Base-by-base conservation (phyloP, 2,329 filamentous ascomycete species). In the Ramularia endophylla region DNA sequence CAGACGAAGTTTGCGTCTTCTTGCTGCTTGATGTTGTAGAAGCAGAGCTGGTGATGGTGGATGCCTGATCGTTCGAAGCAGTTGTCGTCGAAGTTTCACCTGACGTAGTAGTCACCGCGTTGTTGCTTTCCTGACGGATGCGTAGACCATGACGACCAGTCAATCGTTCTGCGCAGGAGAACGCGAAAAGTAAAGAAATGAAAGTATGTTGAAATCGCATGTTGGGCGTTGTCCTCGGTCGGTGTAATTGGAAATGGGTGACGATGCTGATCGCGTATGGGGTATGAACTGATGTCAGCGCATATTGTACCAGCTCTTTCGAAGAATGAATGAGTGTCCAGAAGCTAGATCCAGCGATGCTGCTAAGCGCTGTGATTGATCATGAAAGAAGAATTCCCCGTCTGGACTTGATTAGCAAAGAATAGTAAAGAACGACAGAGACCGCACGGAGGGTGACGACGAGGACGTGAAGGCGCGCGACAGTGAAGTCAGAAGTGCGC, bases 161-260 rank as follows among this genome's bases (percentile, higher is more conserved):
- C 36, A 46, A 32, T 18, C 39, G 35, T 31, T 46, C 43, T 15
- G 43, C 43, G 39, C 39, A 42, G 9, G 43, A 36, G 2, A 43
- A 20, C 25, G 43, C 31, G 27, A 41, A 27, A 27, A 46, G 36
- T n/a, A 46, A 36, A 6, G 43, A 20, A 31, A 40, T 27, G 30
- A 46, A 36, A 31, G 43, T 35, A 40, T 42, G 34, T 11, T 46
- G 40, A 17, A 46, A 29, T 27, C 43, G 43, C 43, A 46, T 46
- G 9, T 22, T 46, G 22, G 22, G 22, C 22, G 22, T 25, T 11
- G 22, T 6, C 22, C 22, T n/a, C 22, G 6, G 6, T 11, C 22
- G 22, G 28, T 25, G n/a, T 30, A 22, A 34, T 36, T 19, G n/a
- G n/a, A 3, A 15, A 5, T 20, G 8, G 5, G 16, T 17, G 28